A percentile compares a stretch with the other conserved stretches of the same genome.
These are phyloP conservation scores for Alternaria novae-zelandiae DNA, from an alignment of 2,329 filamentous ascomycete genomes.

Conservation along the genomic window DNA sequence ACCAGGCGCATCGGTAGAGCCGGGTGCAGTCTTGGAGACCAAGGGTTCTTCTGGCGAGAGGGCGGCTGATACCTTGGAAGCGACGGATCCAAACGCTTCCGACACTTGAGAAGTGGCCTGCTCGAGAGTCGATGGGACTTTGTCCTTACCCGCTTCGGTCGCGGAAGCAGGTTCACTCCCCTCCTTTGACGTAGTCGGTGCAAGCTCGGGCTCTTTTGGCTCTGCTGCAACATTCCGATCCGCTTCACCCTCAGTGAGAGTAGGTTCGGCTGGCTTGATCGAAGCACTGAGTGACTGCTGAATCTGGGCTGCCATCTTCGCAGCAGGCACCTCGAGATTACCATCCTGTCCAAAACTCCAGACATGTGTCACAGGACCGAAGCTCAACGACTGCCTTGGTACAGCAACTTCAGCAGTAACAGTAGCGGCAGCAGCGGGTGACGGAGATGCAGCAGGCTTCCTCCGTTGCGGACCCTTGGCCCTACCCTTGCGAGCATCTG, in stretches of 20 bases:
- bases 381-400: constrained; percentile 29
- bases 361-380: constrained; percentile 39
- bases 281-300: constrained; percentile 23
- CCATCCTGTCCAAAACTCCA: constrained; percentile 47
- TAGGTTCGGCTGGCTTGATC: constrained; percentile 8
- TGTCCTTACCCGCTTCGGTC: neutral
- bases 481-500: constrained; percentile 87
- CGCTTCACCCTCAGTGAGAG: constrained; percentile 3
- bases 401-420: constrained; percentile 48
- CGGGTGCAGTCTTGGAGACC: constrained; percentile 15
- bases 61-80: constrained; percentile 4
- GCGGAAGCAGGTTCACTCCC: constrained; percentile 4
- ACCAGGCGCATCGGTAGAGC: constrained; percentile 26
- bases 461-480: constrained; percentile 86
- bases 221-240: constrained; percentile 12
- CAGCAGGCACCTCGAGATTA: constrained; percentile 41
- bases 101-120: constrained; percentile 5
- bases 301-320: constrained; percentile 36
- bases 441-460: constrained; percentile 68
- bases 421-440: constrained; percentile 58
- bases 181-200: constrained; percentile 11
- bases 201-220: constrained; percentile 10
- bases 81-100: neutral
- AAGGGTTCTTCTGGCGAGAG: constrained; percentile 16
- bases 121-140: constrained; percentile 1